phyloP scores from a whole-genome alignment of 345 rosid species.

The Litchi chinensis region DNA sequence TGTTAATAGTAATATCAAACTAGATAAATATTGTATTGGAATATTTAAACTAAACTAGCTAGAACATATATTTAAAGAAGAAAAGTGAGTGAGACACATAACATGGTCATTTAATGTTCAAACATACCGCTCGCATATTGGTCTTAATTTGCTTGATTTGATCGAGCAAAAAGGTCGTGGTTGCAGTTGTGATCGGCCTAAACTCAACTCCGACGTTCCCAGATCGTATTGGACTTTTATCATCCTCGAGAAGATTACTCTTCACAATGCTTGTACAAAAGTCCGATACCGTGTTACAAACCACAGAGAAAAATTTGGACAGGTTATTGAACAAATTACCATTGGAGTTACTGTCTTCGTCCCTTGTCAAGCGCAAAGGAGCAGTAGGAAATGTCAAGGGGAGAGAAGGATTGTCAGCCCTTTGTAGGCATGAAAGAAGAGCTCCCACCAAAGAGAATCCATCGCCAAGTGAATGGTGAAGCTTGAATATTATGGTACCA shows the following conservation, averaged over 20 bases:
- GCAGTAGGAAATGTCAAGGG: constrained; percentile 37
- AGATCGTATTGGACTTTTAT: constrained; percentile 29
- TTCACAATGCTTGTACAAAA: constrained; percentile 25
- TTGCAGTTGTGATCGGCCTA: constrained; percentile 17
- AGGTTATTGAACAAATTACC: not conserved
- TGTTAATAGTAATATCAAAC: not conserved
- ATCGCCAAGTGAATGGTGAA: constrained; percentile 47
- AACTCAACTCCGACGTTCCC: constrained; percentile 26
- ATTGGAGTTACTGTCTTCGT: not conserved
- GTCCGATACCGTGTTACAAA: constrained; percentile 23
- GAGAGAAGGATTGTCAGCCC: constrained; percentile 43
- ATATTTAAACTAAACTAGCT: too few species aligned
- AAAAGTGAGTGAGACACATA: too few species aligned
- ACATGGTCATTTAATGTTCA: too few species aligned
- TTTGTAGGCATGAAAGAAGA: constrained; percentile 37
- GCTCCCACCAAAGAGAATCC: constrained; percentile 45
- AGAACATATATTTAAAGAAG: too few species aligned
- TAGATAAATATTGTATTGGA: not conserved
- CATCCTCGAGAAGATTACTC: constrained; percentile 37
- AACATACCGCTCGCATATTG: constrained; percentile 25
- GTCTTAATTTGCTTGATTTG: constrained; percentile 31
- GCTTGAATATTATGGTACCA: constrained; percentile 31
- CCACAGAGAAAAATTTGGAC: not conserved
- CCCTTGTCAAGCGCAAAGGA: not conserved
- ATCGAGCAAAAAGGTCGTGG: constrained; percentile 34